phyloP scores from a whole-genome alignment of 768 basidiomycete genomes.

The Boletus sp. region DNA sequence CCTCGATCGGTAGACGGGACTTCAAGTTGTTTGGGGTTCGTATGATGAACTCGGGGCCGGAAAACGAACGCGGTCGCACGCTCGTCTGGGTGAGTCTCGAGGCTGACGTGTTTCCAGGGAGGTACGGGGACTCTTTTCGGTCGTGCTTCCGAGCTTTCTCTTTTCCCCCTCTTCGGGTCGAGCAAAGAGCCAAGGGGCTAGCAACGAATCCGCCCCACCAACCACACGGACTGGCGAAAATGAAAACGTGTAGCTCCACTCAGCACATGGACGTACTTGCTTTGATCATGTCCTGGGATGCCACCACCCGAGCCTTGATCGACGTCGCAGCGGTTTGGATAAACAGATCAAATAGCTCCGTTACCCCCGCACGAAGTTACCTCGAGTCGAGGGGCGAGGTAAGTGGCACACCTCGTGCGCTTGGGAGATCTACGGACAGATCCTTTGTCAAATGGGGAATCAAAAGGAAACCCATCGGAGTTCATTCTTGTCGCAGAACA shows the following conservation, averaged over 20 bases:
- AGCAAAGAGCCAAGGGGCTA: slow-evolving; percentile 74
- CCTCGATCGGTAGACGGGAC: not conserved
- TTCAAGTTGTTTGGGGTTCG: not conserved
- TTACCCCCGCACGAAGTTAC: slow-evolving; percentile 44
- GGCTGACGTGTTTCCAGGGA: not conserved
- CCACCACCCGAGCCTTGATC: slow-evolving; percentile 68
- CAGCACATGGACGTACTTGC: slow-evolving; percentile 30
- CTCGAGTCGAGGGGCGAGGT: slow-evolving; percentile 5
- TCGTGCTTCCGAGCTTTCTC: not conserved
- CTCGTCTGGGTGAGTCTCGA: not conserved
- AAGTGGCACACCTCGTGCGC: slow-evolving; percentile 55
- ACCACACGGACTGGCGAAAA: slow-evolving; percentile 62
- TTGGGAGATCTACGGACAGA: slow-evolving; percentile 57
- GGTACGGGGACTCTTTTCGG: not conserved
- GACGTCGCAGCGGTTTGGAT: slow-evolving; percentile 67
- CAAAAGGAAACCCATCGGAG: slow-evolving; percentile 74
- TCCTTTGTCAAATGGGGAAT: slow-evolving; percentile 80
- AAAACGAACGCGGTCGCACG: not conserved
- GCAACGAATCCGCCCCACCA: slow-evolving; percentile 84
- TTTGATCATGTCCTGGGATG: slow-evolving; percentile 63
- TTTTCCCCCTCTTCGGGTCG: slow-evolving; percentile 56
- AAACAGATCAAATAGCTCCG: slow-evolving; percentile 75
- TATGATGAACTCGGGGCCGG: not conserved
- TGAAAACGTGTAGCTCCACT: slow-evolving; percentile 4
- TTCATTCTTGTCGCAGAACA: slow-evolving; percentile 67